These are phyloP conservation scores for Albifimbria verrucaria DNA, from an alignment of 2,329 filamentous ascomycete species.

Conservation along the genomic window DNA sequence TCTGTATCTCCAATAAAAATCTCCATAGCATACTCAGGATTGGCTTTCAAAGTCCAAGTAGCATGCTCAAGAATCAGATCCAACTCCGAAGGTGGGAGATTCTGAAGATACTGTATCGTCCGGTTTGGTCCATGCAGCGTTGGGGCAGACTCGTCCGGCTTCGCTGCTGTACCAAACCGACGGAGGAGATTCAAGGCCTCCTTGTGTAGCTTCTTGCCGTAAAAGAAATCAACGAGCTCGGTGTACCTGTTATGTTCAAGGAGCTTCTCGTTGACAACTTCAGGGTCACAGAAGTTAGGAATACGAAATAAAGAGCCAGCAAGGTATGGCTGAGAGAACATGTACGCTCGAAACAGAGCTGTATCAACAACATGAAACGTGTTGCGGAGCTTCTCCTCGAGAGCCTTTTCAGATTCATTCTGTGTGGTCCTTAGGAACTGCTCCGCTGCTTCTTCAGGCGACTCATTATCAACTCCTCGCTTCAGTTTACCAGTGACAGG, in stretches of 20 bases:
- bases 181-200: constrained; percentile 79
- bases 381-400: constrained; percentile 67
- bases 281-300: constrained; percentile 94
- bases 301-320: constrained; percentile 90
- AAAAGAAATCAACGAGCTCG: constrained; percentile 95
- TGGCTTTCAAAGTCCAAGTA: constrained; percentile 75
- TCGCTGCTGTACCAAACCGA: constrained; percentile 68
- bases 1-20: constrained; percentile 91
- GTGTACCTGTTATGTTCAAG: constrained; percentile 86
- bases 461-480: constrained; percentile 39
- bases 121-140: constrained; percentile 74
- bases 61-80: constrained; percentile 90
- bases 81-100: constrained; percentile 79
- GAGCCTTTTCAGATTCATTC: constrained; percentile 53
- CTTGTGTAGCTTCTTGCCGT: constrained; percentile 89
- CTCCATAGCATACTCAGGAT: constrained; percentile 80
- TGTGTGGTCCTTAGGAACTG: constrained; percentile 48
- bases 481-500: constrained; percentile 61
- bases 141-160: constrained; percentile 47
- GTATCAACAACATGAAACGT: constrained; percentile 89
- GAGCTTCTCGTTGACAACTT: constrained; percentile 89
- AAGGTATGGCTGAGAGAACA: constrained; percentile 83
- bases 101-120: constrained; percentile 88
- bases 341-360: constrained; percentile 89
- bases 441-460: constrained; percentile 50